Percentiles rank a stretch among this genome's conserved stretches.
Evolutionary conservation across 768 basidiomycete genomes (phyloP).

Genomic region (Tephrocybe rancida): DNA sequence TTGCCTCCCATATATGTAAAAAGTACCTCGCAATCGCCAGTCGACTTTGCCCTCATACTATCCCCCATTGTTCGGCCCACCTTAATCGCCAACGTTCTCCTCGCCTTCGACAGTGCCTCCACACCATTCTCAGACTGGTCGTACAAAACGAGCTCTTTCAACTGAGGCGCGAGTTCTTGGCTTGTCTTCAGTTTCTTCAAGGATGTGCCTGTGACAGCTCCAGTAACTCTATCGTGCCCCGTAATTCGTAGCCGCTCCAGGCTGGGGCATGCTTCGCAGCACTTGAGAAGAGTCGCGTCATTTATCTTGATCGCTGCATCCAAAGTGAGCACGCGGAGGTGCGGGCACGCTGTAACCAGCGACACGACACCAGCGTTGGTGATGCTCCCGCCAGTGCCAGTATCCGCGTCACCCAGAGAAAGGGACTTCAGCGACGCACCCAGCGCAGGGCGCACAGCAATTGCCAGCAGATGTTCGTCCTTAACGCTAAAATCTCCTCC

Average conservation of each 20-base stretch:
- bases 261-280: background rate
- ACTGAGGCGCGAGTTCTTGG: background rate
- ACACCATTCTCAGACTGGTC: background rate
- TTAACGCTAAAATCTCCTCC: background rate
- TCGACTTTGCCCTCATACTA: no score
- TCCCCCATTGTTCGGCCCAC: no score
- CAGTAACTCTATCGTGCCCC: conserved; percentile 3
- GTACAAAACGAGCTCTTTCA: conserved; percentile 4
- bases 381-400: background rate
- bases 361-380: conserved; percentile 1
- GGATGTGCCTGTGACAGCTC: background rate
- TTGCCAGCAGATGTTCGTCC: background rate
- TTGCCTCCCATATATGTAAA: no score
- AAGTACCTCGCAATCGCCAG: no score
- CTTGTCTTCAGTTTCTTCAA: background rate
- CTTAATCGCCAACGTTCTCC: background rate
- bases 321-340: background rate
- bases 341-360: background rate
- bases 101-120: background rate
- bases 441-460: background rate
- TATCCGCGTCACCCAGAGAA: conserved; percentile 1
- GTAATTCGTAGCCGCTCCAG: conserved; percentile 1
- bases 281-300: background rate
- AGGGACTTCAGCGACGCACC: background rate
- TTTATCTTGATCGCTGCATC: background rate